These are phyloP conservation scores for Apiospora hydei DNA, from an alignment of 2,329 filamentous ascomycete species.

Conservation along the genomic window DNA sequence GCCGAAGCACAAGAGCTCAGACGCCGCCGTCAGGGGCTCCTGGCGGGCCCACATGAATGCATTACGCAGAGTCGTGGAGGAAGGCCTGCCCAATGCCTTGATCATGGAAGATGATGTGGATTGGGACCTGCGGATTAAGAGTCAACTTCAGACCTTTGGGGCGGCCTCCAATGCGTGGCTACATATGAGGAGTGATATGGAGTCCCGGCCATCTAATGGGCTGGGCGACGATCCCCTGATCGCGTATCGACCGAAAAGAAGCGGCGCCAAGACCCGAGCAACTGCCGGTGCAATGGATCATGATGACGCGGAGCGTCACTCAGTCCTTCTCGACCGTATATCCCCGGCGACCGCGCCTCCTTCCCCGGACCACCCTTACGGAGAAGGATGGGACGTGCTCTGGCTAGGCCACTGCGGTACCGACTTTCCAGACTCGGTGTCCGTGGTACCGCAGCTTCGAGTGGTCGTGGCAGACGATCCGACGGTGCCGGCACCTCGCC, in stretches of 20 bases:
- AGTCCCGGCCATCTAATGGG: background rate
- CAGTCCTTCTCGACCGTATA: constrained; percentile 27
- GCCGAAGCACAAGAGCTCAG: background rate
- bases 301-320: constrained; percentile 32
- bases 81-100: constrained; percentile 43
- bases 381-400: constrained; percentile 46
- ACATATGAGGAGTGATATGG: background rate
- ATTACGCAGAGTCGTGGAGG: constrained; percentile 44
- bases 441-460: constrained; percentile 26
- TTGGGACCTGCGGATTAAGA: constrained; percentile 47
- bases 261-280: background rate
- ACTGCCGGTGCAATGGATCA: constrained; percentile 33
- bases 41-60: constrained; percentile 51
- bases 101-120: constrained; percentile 51
- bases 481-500: constrained; percentile 25
- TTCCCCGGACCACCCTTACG: constrained; percentile 23
- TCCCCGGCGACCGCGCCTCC: no score
- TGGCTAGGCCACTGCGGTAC: constrained; percentile 48
- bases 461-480: constrained; percentile 27
- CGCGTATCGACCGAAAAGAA: background rate
- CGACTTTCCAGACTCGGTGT: constrained; percentile 25
- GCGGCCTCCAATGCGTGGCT: background rate
- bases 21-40: constrained; percentile 39
- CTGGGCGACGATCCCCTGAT: no score
- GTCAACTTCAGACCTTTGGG: constrained; percentile 41